These are phyloP conservation scores for Didymosphaeria variabile DNA, from an alignment of 2,329 filamentous ascomycete genomes.

Conservation along the genomic window DNA sequence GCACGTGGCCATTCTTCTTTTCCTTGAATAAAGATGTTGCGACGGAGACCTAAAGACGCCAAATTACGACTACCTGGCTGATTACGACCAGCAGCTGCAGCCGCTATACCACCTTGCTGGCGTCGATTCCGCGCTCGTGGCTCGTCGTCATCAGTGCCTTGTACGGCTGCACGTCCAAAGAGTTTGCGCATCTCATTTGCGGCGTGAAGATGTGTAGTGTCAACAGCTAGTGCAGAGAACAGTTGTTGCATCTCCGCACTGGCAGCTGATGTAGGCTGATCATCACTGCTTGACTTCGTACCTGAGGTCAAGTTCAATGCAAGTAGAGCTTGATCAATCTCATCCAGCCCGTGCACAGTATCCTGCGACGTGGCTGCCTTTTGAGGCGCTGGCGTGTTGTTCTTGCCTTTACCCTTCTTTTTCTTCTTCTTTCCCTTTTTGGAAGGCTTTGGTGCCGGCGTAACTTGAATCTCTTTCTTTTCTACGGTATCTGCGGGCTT, in stretches of 20 bases:
- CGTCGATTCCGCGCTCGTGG: conserved; percentile 61
- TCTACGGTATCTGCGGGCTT: conserved; percentile 39
- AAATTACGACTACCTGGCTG: conserved; percentile 68
- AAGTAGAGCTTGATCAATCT: conserved; percentile 72
- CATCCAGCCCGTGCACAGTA: conserved; percentile 59
- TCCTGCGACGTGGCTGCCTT: conserved; percentile 31
- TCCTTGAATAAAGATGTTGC: conserved; percentile 85
- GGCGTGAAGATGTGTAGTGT: conserved; percentile 80
- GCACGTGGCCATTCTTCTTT: conserved; percentile 87
- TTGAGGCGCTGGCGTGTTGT: conserved; percentile 48
- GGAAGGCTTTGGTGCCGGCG: conserved; percentile 45
- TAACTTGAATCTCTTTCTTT: conserved; percentile 29
- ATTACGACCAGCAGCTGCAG: conserved; percentile 64
- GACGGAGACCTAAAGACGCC: conserved; percentile 74
- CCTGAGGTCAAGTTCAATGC: conserved; percentile 58
- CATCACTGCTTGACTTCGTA: conserved; percentile 27
- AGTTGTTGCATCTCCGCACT: conserved; percentile 58
- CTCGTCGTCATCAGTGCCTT: conserved; percentile 64
- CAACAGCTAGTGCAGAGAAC: conserved; percentile 66
- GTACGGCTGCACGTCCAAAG: conserved; percentile 72
- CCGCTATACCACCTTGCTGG: conserved; percentile 66
- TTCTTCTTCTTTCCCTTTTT: conserved; percentile 67
- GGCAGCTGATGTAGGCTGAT: conserved; percentile 27
- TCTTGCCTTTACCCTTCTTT: conserved; percentile 65
- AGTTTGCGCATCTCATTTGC: conserved; percentile 88